Evolutionary conservation across 257 asterid species (phyloP).

Genomic region (Ligustrum vulgare): DNA sequence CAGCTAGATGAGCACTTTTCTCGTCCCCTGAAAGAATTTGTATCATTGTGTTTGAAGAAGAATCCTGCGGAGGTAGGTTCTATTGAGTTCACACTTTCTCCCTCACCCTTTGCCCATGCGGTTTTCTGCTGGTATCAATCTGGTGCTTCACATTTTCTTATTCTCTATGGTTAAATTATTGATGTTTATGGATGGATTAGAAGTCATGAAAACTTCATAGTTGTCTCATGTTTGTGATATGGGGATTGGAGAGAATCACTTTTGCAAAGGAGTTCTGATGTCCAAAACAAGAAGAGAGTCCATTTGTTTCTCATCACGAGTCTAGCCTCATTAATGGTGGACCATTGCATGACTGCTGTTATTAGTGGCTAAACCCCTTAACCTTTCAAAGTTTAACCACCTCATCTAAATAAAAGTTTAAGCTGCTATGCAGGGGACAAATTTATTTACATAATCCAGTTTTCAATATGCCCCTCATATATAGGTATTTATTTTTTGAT

Average conservation of each 20-base stretch:
- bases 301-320: background rate
- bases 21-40: constrained; percentile 90
- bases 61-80: constrained; percentile 82
- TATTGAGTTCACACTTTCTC: constrained; percentile 13
- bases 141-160: background rate
- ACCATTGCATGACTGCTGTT: background rate
- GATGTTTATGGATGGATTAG: background rate
- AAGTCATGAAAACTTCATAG: background rate
- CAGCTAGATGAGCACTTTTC: constrained; percentile 99
- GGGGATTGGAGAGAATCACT: background rate
- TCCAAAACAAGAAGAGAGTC: background rate
- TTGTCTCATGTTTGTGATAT: background rate
- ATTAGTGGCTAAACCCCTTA: too few species aligned
- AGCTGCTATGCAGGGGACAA: too few species aligned
- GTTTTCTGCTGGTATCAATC: background rate
- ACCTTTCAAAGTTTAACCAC: too few species aligned
- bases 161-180: too few species aligned
- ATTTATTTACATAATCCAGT: too few species aligned
- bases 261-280: background rate
- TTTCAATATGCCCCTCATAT: too few species aligned
- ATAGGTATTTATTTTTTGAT: too few species aligned
- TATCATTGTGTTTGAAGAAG: constrained; percentile 83
- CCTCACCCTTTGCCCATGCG: background rate
- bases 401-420: too few species aligned
- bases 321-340: background rate